Conservation (phyloP, 2,329 filamentous ascomycete species). For the Lachnellula occidentalis region DNA sequence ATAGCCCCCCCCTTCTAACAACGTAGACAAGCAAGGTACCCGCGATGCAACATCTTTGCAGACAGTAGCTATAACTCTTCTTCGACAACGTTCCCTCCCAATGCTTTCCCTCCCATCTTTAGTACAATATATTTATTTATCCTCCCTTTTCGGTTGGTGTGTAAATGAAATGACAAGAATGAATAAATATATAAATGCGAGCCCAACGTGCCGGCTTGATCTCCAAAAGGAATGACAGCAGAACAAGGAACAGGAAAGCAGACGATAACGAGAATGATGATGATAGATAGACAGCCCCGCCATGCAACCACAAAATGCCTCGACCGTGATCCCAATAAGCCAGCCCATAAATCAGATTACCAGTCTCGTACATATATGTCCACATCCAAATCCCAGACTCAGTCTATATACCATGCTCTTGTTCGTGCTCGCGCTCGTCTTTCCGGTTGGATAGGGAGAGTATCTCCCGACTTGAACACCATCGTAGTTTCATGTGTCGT, state of each 20-base stretch:
- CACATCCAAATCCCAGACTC: not conserved
- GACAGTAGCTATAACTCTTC: conserved; percentile 2
- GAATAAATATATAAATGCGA: not conserved
- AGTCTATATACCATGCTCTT: not conserved
- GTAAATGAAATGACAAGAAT: not conserved
- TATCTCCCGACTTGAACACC: not conserved
- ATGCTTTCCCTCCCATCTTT: conserved; percentile 1
- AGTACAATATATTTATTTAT: not conserved
- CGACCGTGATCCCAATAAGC: conserved; percentile 5
- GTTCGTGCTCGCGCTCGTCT: too few species aligned
- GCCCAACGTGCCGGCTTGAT: not conserved
- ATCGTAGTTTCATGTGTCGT: conserved; percentile 13
- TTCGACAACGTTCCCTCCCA: conserved; percentile 1
- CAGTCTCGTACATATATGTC: not conserved
- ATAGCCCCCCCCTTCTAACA: not conserved
- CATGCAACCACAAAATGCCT: conserved; percentile 12
- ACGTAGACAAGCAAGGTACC: not conserved
- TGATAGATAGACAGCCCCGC: not conserved
- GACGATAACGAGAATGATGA: not conserved
- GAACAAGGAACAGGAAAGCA: not conserved
- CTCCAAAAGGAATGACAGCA: not conserved
- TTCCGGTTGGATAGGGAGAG: not conserved
- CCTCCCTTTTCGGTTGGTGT: not conserved
- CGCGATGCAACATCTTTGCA: conserved; percentile 3
- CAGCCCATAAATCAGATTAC: not conserved